Conservation (phyloP, 2,329 filamentous ascomycete genomes). For the Calonectria leucothoes region DNA sequence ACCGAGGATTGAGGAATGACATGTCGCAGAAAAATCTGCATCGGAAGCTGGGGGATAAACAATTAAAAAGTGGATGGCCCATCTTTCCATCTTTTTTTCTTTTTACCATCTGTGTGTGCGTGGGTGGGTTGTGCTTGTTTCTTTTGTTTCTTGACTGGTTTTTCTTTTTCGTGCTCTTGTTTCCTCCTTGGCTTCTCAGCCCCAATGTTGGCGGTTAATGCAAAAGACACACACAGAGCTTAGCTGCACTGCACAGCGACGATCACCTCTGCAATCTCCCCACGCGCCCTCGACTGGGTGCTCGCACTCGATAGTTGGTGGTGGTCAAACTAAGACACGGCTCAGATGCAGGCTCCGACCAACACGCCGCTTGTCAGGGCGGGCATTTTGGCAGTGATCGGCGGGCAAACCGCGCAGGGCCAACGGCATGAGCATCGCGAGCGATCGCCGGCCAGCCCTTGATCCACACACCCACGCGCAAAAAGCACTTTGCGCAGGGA, state of each 20-base stretch:
- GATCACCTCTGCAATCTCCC: background rate
- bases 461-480: background rate
- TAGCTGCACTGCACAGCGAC: background rate
- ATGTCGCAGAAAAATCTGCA: slow-evolving; percentile 1
- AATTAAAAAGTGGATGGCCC: background rate
- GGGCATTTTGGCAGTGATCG: background rate
- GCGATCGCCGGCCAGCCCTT: background rate
- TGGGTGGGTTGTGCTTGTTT: too few relatives aligned
- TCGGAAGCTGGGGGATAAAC: background rate
- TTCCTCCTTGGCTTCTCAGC: background rate
- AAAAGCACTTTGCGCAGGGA: background rate
- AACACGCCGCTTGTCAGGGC: background rate
- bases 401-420: background rate
- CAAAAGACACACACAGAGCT: too few relatives aligned
- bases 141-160: background rate
- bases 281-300: background rate
- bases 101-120: background rate
- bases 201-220: too few relatives aligned
- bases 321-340: background rate
- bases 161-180: background rate
- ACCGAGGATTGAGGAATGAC: background rate
- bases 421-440: too few relatives aligned
- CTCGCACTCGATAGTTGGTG: background rate
- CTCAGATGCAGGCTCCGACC: background rate
- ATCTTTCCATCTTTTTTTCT: background rate